Conservation (phyloP, 495 filamentous ascomycete genomes). For the Chaetomidium leptoderma region DNA sequence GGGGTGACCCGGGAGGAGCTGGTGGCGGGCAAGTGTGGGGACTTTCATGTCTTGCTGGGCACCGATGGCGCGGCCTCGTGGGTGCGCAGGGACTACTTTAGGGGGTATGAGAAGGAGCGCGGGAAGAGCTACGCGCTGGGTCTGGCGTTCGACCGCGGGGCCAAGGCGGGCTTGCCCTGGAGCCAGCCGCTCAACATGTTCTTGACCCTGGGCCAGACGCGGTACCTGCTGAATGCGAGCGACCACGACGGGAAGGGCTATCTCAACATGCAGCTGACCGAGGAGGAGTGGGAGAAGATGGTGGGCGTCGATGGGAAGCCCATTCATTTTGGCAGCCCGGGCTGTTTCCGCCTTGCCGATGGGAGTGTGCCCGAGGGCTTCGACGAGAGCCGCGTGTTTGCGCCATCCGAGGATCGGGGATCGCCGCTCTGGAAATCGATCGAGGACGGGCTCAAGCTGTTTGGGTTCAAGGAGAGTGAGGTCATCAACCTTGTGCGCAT, state of each 20-base stretch:
- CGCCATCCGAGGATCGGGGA: constrained; percentile 31
- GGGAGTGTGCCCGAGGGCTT: constrained; percentile 35
- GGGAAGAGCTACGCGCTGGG: constrained; percentile 37
- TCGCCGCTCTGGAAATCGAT: constrained; percentile 36
- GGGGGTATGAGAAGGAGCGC: constrained; percentile 39
- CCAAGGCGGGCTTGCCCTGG: constrained; percentile 33
- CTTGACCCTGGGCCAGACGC: constrained; percentile 37
- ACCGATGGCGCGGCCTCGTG: constrained; percentile 38
- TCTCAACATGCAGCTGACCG: constrained; percentile 41
- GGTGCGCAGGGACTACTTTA: constrained; percentile 34
- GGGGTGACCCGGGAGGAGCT: constrained; percentile 33
- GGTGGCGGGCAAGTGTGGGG: constrained; percentile 32
- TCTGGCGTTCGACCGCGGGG: constrained; percentile 35
- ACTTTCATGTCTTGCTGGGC: constrained; percentile 39
- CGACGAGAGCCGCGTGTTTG: constrained; percentile 30
- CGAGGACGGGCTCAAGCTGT: constrained; percentile 38
- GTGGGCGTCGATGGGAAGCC: constrained; percentile 33
- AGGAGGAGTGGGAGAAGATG: constrained; percentile 41
- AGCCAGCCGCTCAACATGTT: constrained; percentile 41
- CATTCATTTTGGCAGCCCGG: constrained; percentile 36
- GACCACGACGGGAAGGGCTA: constrained; percentile 37
- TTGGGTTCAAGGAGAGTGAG: constrained; percentile 39
- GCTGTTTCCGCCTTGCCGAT: constrained; percentile 27
- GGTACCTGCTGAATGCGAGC: constrained; percentile 39
- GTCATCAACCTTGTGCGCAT: constrained; percentile 42